phyloP scores from a whole-genome alignment of 2,329 filamentous ascomycete genomes.

The Tolypocladium tropicale region DNA sequence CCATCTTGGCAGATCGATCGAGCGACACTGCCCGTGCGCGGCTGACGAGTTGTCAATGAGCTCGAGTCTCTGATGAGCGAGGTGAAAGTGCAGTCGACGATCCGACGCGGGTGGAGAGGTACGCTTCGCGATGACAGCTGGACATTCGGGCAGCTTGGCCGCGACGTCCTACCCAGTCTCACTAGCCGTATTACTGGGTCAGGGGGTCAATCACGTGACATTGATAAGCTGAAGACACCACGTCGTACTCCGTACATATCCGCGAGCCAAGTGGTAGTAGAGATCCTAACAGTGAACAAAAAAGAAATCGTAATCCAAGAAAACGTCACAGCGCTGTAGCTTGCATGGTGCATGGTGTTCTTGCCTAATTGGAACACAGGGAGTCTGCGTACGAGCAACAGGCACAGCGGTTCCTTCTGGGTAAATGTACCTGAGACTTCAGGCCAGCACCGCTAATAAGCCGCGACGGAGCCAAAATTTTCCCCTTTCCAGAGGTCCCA shows the following conservation, averaged over 20 bases:
- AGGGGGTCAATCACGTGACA: background rate
- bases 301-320: background rate
- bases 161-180: background rate
- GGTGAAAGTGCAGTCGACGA: background rate
- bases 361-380: background rate
- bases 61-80: background rate
- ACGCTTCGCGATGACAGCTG: conserved; percentile 12
- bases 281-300: no score
- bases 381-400: background rate
- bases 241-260: background rate
- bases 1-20: conserved; percentile 47
- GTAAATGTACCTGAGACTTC: conserved; percentile 21
- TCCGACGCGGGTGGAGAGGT: background rate
- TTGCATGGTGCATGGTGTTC: background rate
- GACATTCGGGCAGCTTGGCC: conserved; percentile 9
- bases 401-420: no score
- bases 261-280: background rate
- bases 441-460: conserved; percentile 14
- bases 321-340: background rate
- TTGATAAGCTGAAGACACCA: background rate
- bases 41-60: background rate
- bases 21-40: background rate
- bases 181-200: background rate
- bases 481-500: conserved; percentile 7
- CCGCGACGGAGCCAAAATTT: conserved; percentile 15